Evolutionary conservation across 768 basidiomycete species (phyloP), one percentile per base, ranked within the genome.

Genomic region (Agaricus sinodeliciosus): DNA sequence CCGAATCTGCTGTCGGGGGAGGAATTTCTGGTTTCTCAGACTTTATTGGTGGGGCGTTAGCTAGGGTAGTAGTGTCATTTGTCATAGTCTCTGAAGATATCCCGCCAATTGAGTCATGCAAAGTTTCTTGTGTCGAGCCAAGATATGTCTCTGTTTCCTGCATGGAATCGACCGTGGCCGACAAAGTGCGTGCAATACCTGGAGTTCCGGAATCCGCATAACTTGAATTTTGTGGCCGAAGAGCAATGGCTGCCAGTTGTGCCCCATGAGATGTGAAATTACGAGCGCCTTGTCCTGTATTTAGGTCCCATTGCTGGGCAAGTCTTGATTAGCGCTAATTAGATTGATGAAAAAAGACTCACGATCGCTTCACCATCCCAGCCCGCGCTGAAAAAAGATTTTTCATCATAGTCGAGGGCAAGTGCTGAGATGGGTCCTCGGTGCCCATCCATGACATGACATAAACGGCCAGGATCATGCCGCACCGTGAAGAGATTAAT

Each of bases 231-330:
- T 47, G 46, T 3, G 94, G 94, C 55, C 89, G 80, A 22, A 94
- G 77, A 19, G 87, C 83, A 37, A 97, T 72, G 6, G 84, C 80
- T 3, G 91, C 82, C 12, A 98, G 78, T 64, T 96, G 94, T 3
- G 91, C 82, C 22, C 85, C 82, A 61, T 96, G 92, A 0, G 86
- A 79, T 0, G 78, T 82, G 65, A 90, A 98, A 43, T 76, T 82
- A 45, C 93, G 81, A 11, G 84, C 78, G 37, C 72, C 72, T 56
- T 89, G 78, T 6, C 96, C 95, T 0, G 87, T 94, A 63, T 99
- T 90, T 35, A 99, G 78, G 69, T 98, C 95, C 95, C 96, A 98
- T 82, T 97, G 90, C 95, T 98, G 60, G 9, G 28, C 19, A 37
- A 61, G 51, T 42, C n/a, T 46, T 43, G 52, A 35, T 55, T 59